phyloP scores from a whole-genome alignment of 176 grass and related monocot genomes.

The Aegilops sharonensis region DNA sequence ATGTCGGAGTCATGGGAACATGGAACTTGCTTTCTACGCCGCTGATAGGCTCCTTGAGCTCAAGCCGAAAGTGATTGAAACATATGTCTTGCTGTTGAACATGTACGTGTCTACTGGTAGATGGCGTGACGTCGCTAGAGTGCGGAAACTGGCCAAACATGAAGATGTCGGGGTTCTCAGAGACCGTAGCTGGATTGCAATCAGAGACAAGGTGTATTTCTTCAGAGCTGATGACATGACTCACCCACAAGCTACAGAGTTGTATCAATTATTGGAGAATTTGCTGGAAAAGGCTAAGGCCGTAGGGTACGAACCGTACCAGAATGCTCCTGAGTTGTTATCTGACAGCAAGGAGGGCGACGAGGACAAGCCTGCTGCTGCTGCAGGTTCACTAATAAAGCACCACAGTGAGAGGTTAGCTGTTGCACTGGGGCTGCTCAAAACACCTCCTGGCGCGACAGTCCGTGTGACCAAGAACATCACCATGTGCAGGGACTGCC shows the following conservation, averaged over 20 bases:
- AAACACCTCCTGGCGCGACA: slow-evolving; percentile 37
- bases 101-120: slow-evolving; percentile 74
- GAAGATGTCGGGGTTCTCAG: slow-evolving; percentile 62
- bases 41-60: slow-evolving; percentile 64
- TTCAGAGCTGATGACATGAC: slow-evolving; percentile 62
- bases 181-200: slow-evolving; percentile 85
- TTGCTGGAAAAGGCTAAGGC: slow-evolving; percentile 58
- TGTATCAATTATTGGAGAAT: slow-evolving; percentile 57
- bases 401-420: slow-evolving; percentile 91
- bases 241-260: slow-evolving; percentile 37
- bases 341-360: slow-evolving; percentile 44
- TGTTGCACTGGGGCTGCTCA: slow-evolving; percentile 68
- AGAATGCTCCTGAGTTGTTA: slow-evolving; percentile 44
- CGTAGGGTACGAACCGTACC: slow-evolving; percentile 78
- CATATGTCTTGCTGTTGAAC: slow-evolving; percentile 75
- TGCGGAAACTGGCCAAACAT: slow-evolving; percentile 68
- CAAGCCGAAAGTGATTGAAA: slow-evolving; percentile 74
- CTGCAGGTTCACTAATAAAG: slow-evolving; percentile 34
- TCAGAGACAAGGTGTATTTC: slow-evolving; percentile 69
- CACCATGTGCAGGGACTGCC: slow-evolving; percentile 90
- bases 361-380: slow-evolving; percentile 27
- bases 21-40: slow-evolving; percentile 74
- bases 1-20: slow-evolving; percentile 74
- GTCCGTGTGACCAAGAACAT: slow-evolving; percentile 78
- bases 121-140: slow-evolving; percentile 64